phyloP scores from a whole-genome alignment of 2,329 filamentous ascomycete species.

The Xylogone sp. region DNA sequence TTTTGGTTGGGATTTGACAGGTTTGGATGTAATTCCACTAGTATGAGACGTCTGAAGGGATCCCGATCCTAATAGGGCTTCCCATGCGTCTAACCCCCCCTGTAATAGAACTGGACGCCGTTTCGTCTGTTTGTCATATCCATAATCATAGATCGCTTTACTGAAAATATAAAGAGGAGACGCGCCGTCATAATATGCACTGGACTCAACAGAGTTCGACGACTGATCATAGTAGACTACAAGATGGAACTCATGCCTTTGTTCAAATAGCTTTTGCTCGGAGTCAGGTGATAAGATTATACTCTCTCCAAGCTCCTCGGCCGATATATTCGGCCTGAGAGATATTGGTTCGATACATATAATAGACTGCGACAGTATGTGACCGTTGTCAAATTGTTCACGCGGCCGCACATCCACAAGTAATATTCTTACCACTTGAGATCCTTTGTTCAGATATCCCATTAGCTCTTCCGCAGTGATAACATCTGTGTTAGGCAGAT shows the following conservation, averaged over 20 bases:
- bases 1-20: slow-evolving; percentile 45
- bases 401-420: slow-evolving; percentile 83
- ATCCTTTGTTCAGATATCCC: slow-evolving; percentile 57
- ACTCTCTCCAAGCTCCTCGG: slow-evolving; percentile 59
- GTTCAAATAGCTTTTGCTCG: slow-evolving; percentile 73
- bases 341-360: slow-evolving; percentile 89
- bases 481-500: slow-evolving; percentile 17
- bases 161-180: slow-evolving; percentile 66
- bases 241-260: slow-evolving; percentile 73
- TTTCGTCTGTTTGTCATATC: slow-evolving; percentile 71
- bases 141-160: slow-evolving; percentile 80
- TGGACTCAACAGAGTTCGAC: slow-evolving; percentile 35
- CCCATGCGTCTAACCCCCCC: slow-evolving; percentile 85
- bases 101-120: slow-evolving; percentile 71
- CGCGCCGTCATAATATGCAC: slow-evolving; percentile 38
- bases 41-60: slow-evolving; percentile 51
- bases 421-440: slow-evolving; percentile 59
- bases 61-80: slow-evolving; percentile 66
- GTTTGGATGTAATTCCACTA: slow-evolving; percentile 19
- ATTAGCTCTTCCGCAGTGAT: slow-evolving; percentile 60
- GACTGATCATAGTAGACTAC: slow-evolving; percentile 86
- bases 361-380: slow-evolving; percentile 78
- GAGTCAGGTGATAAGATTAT: slow-evolving; percentile 66
- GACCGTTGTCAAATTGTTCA: slow-evolving; percentile 79
- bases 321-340: slow-evolving; percentile 63